A percentile compares a stretch with the other conserved stretches of the same genome.
phyloP scores from a whole-genome alignment of 75 land plant genomes.

The Cupressus sempervirens region DNA sequence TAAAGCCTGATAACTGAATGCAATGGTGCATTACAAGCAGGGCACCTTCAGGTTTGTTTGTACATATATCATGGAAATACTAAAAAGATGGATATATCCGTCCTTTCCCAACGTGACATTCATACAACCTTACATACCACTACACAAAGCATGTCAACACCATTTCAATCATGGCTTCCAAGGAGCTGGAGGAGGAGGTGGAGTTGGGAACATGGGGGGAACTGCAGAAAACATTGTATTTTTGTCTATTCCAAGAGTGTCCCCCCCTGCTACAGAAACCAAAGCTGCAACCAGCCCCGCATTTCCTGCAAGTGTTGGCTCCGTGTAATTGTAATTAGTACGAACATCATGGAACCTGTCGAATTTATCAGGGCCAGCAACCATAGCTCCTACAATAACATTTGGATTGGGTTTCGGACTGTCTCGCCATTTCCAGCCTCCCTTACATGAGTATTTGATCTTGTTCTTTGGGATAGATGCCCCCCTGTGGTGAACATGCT shows the following conservation, averaged over 20 bases:
- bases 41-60: not conserved
- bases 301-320: conserved; percentile 78
- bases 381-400: conserved; percentile 70
- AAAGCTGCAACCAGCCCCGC: conserved; percentile 79
- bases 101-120: not conserved
- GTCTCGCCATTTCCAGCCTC: conserved; percentile 47
- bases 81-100: not conserved
- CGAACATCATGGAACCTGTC: conserved; percentile 60
- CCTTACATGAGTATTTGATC: conserved; percentile 32
- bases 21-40: not conserved
- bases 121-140: not conserved
- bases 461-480: conserved; percentile 70
- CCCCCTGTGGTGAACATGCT: conserved; percentile 77
- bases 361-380: conserved; percentile 62
- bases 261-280: conserved; percentile 51
- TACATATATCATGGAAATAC: not conserved
- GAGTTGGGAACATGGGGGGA: conserved; percentile 65
- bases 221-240: conserved; percentile 74
- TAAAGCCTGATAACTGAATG: not conserved
- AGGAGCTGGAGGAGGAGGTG: conserved; percentile 83
- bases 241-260: conserved; percentile 41
- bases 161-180: conserved; percentile 50
- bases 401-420: conserved; percentile 54
- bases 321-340: conserved; percentile 51
- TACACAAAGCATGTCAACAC: not conserved